Evolutionary conservation across 2,329 filamentous ascomycete species (phyloP).

Genomic region (Diaporthe citriasiana): DNA sequence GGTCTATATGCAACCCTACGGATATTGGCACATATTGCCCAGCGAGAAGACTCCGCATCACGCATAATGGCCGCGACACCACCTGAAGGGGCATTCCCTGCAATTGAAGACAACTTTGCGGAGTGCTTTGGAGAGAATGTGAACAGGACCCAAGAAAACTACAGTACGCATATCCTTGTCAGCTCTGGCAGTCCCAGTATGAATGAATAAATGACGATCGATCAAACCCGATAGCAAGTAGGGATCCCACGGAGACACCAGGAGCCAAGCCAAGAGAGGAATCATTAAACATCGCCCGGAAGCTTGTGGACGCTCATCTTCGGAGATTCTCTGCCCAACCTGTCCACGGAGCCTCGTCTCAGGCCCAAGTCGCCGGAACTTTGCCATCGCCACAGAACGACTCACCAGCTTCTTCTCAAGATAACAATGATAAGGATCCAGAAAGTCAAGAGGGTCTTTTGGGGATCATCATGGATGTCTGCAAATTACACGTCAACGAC

Average conservation of each 20-base stretch:
- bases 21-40: no score
- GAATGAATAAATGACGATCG: background rate
- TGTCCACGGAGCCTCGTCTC: background rate
- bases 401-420: no score
- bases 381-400: background rate
- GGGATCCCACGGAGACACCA: no score
- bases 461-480: background rate
- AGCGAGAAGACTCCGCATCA: background rate
- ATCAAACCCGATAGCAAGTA: background rate
- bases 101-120: background rate
- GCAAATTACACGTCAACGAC: constrained; percentile 2
- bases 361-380: background rate
- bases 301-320: background rate
- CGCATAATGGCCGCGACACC: background rate
- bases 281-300: background rate
- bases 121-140: background rate
- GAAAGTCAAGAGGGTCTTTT: background rate
- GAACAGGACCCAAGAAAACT: background rate
- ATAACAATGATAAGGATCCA: background rate
- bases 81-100: background rate
- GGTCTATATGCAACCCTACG: background rate
- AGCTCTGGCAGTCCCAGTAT: background rate
- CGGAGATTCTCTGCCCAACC: background rate
- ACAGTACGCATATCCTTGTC: background rate
- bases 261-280: background rate